Percentiles rank a stretch among this genome's conserved stretches.
Evolutionary conservation across 192 early-diverging fungal genomes (phyloP).

Genomic region (Coemansia interrupta): DNA sequence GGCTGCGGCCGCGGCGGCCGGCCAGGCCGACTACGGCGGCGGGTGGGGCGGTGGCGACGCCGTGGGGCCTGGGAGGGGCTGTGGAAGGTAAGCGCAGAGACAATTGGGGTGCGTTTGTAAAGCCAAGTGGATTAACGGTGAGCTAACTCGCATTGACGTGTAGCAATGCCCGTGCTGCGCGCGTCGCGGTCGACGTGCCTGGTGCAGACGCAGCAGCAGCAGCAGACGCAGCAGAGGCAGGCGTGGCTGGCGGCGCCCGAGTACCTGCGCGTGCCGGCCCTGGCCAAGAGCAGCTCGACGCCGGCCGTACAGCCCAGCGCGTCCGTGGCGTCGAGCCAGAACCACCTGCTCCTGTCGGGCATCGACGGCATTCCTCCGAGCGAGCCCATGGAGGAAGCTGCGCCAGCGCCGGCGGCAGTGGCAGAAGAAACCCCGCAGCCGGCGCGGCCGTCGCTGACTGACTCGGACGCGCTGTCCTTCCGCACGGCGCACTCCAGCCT

Average conservation of each 20-base stretch:
- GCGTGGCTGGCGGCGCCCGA: slow-evolving; percentile 10
- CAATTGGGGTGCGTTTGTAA: too few species aligned
- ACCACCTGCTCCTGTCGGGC: slow-evolving; percentile 42
- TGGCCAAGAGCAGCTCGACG: slow-evolving; percentile 10
- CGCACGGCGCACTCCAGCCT: slow-evolving; percentile 37
- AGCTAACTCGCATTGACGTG: too few species aligned
- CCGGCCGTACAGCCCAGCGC: neutral
- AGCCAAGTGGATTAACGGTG: too few species aligned
- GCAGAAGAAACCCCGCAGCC: too few species aligned
- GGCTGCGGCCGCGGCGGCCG: slow-evolving; percentile 19
- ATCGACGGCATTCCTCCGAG: slow-evolving; percentile 17
- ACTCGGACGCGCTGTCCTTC: slow-evolving; percentile 45
- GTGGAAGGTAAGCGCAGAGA: slow-evolving; percentile 6
- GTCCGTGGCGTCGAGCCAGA: slow-evolving; percentile 4
- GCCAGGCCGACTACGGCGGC: neutral
- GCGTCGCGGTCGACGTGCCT: too few species aligned
- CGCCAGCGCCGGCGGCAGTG: too few species aligned
- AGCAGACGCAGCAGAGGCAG: neutral
- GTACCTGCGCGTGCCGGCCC: slow-evolving; percentile 22
- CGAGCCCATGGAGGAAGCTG: neutral
- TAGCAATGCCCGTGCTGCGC: too few species aligned
- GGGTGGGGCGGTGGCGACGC: too few species aligned
- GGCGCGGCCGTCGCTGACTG: neutral
- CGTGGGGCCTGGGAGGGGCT: too few species aligned
- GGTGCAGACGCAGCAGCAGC: neutral